Evolutionary conservation across 352 stramenopile species (phyloP).

Genomic region (Phytophthora foliorum): DNA sequence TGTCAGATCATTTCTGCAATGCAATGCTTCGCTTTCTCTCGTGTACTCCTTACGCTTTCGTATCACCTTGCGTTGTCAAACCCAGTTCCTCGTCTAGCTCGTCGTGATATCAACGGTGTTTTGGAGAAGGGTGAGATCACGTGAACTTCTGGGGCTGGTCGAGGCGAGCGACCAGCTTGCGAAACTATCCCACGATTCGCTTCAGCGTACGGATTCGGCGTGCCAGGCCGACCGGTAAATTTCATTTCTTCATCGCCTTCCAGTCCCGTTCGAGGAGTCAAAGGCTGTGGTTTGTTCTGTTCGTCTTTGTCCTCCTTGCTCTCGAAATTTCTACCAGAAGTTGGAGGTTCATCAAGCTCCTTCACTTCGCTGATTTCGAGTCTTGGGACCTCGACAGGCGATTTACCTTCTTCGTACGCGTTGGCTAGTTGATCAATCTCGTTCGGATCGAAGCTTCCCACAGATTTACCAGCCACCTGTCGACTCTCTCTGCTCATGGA

Average conservation of each 20-base stretch:
- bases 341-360: background rate
- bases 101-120: constrained; percentile 67
- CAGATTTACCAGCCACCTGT: constrained; percentile 13
- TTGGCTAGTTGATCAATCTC: constrained; percentile 71
- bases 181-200: constrained; percentile 14
- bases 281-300: constrained; percentile 6
- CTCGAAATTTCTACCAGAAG: background rate
- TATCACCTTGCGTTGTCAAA: constrained; percentile 71
- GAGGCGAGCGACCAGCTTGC: constrained; percentile 49
- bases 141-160: constrained; percentile 42
- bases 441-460: constrained; percentile 45
- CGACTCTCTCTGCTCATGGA: constrained; percentile 21
- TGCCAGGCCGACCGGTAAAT: constrained; percentile 11
- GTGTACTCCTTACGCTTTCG: background rate
- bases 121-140: constrained; percentile 78
- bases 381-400: constrained; percentile 9
- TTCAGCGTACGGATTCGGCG: constrained; percentile 15
- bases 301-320: constrained; percentile 17
- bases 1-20: constrained; percentile 20
- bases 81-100: constrained; percentile 48
- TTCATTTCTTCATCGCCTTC: constrained; percentile 18
- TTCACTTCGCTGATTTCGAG: constrained; percentile 5
- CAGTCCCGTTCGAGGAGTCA: constrained; percentile 15
- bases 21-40: background rate
- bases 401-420: constrained; percentile 60